A percentile compares a stretch with the other conserved stretches of the same genome.
Evolutionary conservation across 495 filamentous ascomycete genomes (phyloP).

Genomic region (Aspergillus coremiiformis): DNA sequence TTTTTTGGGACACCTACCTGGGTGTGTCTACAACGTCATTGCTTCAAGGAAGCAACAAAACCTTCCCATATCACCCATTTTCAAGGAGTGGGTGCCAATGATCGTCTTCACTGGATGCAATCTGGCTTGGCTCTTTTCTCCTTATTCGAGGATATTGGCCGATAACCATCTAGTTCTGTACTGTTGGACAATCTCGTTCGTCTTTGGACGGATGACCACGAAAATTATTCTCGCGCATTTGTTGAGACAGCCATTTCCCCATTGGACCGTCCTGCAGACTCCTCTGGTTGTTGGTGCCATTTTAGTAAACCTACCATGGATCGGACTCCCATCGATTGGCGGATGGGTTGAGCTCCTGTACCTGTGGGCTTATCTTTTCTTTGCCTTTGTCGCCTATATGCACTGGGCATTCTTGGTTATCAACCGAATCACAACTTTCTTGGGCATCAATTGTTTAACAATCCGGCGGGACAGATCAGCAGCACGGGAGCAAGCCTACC

Average conservation of each 20-base stretch:
- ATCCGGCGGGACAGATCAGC: conserved; percentile 57
- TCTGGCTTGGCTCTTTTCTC: conserved; percentile 78
- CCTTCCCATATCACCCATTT: conserved; percentile 73
- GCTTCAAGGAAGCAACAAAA: conserved; percentile 62
- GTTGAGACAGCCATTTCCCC: conserved; percentile 87
- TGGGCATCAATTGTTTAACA: conserved; percentile 89
- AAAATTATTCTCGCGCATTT: conserved; percentile 98
- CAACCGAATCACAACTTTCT: conserved; percentile 79
- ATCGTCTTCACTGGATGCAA: conserved; percentile 65
- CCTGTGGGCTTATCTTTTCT: conserved; percentile 71
- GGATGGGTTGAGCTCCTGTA: conserved; percentile 64
- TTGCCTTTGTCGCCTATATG: conserved; percentile 76
- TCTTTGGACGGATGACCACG: conserved; percentile 99
- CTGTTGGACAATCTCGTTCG: conserved; percentile 88
- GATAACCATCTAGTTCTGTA: conserved; percentile 88
- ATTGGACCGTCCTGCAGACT: conserved; percentile 85
- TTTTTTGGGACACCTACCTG: conserved; percentile 73
- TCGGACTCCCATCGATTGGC: conserved; percentile 62
- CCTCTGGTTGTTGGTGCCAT: conserved; percentile 80
- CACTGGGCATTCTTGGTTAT: conserved; percentile 91
- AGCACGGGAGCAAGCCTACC: conserved; percentile 35
- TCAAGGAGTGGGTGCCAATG: conserved; percentile 95
- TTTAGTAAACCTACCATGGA: conserved; percentile 69
- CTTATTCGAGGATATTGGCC: conserved; percentile 67
- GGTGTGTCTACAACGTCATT: conserved; percentile 71